Base-by-base conservation (phyloP, 2,329 filamentous ascomycete species). In the Sporothrix sp. region DNA sequence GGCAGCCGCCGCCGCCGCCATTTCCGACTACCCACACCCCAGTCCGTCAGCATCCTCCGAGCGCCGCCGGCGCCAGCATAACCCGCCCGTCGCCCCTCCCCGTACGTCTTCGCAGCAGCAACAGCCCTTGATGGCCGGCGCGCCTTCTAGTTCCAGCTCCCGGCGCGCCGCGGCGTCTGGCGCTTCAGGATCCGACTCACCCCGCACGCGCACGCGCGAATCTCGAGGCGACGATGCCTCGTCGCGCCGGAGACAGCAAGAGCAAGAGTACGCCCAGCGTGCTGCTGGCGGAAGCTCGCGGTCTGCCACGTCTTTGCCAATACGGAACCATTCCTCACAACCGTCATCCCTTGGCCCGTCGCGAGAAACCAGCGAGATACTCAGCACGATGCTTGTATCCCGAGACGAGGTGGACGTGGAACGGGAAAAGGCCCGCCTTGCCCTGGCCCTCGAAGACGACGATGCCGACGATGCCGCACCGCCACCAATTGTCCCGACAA, bases 291-390 rank as follows among this genome's bases (percentile, higher is more conserved):
- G 52, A n/a, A 32, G 45, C 40, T 51, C 47, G 18, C 33, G 50
- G 21, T 47, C 54, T 6, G 65, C 66, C 2, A 66, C 67, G 6
- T 61, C 65, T 8, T 65, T 76, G 53, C 71, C 75, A 11, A 66
- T 74, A 47, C 71, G 74, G 50, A 65, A 66, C 43, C 67, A 69
- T 42, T 66, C 62, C 67, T 66, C 74, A 42, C 73, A 76, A 52
- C 76, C 75, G 35, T 69, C 78, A 30, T 69, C 78, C 33, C 76
- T 75, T 16, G 76, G 74, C 37, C 73, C 85, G 11, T 79, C 82
- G 13, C 81, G 85, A 52, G 87, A 95, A 64, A 81, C 85, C 51
- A 90, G 84, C 66, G 81, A 89, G 51, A 81, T 88, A 28, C 76
- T 95, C 56, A 87, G 85, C 63, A 79, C 85, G 54, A 79, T 90